Evolutionary conservation across 2,329 filamentous ascomycete genomes (phyloP).

Genomic region (Chaetomium strumarium): DNA sequence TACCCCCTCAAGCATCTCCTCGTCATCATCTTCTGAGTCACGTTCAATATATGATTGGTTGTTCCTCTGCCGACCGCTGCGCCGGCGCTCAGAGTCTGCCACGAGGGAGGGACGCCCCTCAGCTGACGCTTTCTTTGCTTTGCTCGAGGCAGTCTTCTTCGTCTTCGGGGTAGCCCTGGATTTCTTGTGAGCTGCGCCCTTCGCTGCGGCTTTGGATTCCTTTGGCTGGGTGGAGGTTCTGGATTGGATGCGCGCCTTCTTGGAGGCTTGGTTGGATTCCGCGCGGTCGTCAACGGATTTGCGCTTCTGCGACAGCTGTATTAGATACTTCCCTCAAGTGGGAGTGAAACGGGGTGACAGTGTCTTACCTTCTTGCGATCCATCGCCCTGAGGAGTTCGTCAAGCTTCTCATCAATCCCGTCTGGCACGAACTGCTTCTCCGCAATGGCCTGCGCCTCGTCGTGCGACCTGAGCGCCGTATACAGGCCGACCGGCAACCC

Average conservation of each 20-base stretch:
- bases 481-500: conserved; percentile 77
- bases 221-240: conserved; percentile 7
- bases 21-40: conserved; percentile 52
- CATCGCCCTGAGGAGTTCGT: conserved; percentile 56
- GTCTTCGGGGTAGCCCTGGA: conserved; percentile 24
- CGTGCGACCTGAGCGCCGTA: conserved; percentile 65
- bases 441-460: conserved; percentile 76
- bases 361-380: conserved; percentile 65
- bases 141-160: conserved; percentile 25
- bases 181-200: conserved; percentile 26
- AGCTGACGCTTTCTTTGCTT: conserved; percentile 27
- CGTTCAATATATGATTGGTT: conserved; percentile 50
- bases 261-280: conserved; percentile 36
- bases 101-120: conserved; percentile 26
- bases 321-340: too few relatives aligned
- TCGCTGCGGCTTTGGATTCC: conserved; percentile 32
- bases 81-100: conserved; percentile 44
- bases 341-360: background rate
- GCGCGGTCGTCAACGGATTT: conserved; percentile 46
- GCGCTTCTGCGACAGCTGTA: conserved; percentile 42
- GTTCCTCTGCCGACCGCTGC: conserved; percentile 47
- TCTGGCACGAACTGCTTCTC: conserved; percentile 79
- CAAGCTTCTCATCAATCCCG: conserved; percentile 67
- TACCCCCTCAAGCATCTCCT: conserved; percentile 57
- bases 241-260: conserved; percentile 32